A percentile compares a stretch with the other conserved stretches of the same genome.
These are phyloP conservation scores for Roridomyces roridus DNA, from an alignment of 768 basidiomycete species.

Conservation along the genomic window DNA sequence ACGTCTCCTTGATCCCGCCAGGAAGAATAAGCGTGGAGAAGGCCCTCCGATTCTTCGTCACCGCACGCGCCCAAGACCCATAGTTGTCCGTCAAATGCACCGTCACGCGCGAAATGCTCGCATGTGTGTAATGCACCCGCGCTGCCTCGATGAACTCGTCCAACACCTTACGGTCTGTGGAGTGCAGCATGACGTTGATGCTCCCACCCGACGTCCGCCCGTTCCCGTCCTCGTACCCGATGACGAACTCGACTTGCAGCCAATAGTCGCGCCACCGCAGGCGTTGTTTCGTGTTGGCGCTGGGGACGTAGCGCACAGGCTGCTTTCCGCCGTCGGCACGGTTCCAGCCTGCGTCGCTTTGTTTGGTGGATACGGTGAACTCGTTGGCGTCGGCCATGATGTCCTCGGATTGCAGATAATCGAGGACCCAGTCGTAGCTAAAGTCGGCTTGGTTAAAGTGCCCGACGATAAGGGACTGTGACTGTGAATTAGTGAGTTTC, in stretches of 20 bases:
- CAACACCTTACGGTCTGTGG: slow-evolving; percentile 28
- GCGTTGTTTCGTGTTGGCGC: slow-evolving; percentile 22
- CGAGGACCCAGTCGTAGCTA: slow-evolving; percentile 36
- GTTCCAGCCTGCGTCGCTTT: slow-evolving; percentile 28
- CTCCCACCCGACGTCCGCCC: slow-evolving; percentile 24
- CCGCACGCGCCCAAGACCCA: slow-evolving; percentile 27
- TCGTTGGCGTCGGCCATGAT: slow-evolving; percentile 31
- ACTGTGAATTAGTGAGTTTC: slow-evolving; percentile 7
- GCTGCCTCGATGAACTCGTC: slow-evolving; percentile 33
- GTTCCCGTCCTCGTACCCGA: slow-evolving; percentile 26
- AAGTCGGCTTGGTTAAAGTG: slow-evolving; percentile 33
- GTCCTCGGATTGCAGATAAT: slow-evolving; percentile 30
- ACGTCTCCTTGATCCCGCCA: slow-evolving; percentile 28
- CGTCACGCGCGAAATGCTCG: slow-evolving; percentile 30
- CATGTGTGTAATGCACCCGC: slow-evolving; percentile 29
- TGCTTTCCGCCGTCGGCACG: slow-evolving; percentile 20
- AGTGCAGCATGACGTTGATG: slow-evolving; percentile 30
- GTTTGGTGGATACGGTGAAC: slow-evolving; percentile 28
- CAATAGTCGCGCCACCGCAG: slow-evolving; percentile 22
- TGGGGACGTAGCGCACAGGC: slow-evolving; percentile 22
- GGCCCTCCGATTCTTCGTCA: slow-evolving; percentile 33
- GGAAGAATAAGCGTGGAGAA: slow-evolving; percentile 37
- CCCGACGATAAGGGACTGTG: slow-evolving; percentile 30
- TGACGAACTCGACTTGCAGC: slow-evolving; percentile 26
- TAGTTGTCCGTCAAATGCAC: slow-evolving; percentile 30